Conservation (phyloP, 2,329 filamentous ascomycete genomes). For the Camillea tinctor region DNA sequence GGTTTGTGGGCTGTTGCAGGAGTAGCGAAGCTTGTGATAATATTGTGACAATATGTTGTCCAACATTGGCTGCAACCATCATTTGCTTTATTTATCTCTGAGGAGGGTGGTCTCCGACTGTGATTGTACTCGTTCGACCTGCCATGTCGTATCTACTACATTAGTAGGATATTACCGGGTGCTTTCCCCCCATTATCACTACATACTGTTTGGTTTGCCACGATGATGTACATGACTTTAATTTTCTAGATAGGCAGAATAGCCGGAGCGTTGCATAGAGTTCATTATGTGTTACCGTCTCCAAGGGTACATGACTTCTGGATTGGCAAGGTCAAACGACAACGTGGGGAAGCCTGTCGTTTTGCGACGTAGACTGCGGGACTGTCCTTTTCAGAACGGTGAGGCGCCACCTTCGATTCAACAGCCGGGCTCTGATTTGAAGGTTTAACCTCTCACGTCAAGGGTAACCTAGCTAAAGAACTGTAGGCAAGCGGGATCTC, state of each 20-base stretch:
- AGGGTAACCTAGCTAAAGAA: not conserved
- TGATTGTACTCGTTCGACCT: not conserved
- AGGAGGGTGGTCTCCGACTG: not conserved
- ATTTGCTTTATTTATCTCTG: not conserved
- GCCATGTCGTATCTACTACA: not conserved
- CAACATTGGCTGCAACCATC: not conserved
- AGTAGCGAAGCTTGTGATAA: not conserved
- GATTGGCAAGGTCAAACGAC: not conserved
- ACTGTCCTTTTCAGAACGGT: not conserved
- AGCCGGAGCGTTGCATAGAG: not conserved
- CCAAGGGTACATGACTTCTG: conserved; percentile 1
- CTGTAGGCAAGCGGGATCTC: not conserved
- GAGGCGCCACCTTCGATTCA: not conserved
- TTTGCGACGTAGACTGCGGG: not conserved
- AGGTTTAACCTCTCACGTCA: not conserved
- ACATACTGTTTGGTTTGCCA: not conserved
- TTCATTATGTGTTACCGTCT: conserved; percentile 4
- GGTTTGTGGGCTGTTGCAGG: not conserved
- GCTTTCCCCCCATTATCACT: not conserved
- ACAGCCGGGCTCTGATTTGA: not conserved
- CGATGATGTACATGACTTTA: not conserved
- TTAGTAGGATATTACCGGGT: not conserved
- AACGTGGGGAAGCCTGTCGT: not conserved
- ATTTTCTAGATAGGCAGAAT: conserved; percentile 1
- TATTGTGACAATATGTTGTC: not conserved